These are phyloP conservation scores for Martensiomyces pterosporus DNA, from an alignment of 192 early-diverging fungal genomes.

Conservation along the genomic window DNA sequence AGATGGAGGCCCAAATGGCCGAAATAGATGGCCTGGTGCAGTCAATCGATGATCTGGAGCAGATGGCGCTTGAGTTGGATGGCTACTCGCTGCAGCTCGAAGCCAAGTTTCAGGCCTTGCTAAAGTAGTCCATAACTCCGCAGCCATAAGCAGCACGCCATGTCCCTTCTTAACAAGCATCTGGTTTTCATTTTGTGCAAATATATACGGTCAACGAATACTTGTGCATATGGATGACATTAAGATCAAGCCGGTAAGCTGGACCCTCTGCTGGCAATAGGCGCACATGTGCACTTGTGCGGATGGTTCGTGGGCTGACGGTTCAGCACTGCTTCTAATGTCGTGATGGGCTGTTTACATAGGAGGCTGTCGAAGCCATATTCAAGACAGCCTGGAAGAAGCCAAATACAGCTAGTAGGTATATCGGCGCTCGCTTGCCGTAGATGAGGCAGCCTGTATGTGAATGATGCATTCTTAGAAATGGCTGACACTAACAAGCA, in stretches of 20 bases:
- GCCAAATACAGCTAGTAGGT: conserved; percentile 36
- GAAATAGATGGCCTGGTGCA: conserved; percentile 28
- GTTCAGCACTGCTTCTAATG: too few species aligned
- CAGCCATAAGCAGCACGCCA: conserved; percentile 10
- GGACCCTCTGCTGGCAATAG: too few species aligned
- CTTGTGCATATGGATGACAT: conserved; percentile 6
- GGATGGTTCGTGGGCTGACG: too few species aligned
- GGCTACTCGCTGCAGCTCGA: conserved; percentile 40
- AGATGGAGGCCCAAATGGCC: conserved; percentile 41
- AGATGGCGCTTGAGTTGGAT: conserved; percentile 38
- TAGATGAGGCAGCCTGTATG: neutral
- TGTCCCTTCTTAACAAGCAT: neutral
- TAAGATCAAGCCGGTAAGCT: conserved; percentile 19
- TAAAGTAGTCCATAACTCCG: conserved; percentile 11
- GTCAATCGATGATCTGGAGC: conserved; percentile 36
- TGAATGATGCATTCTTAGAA: neutral
- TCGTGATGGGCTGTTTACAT: neutral
- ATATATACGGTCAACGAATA: too few species aligned
- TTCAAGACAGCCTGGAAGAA: conserved; percentile 43
- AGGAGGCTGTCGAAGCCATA: conserved; percentile 43
- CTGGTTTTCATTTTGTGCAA: neutral
- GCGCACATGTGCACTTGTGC: too few species aligned
- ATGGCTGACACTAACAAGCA: neutral
- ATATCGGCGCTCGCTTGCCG: neutral
- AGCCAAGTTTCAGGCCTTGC: conserved; percentile 35